Conservation (phyloP, 2,329 filamentous ascomycete genomes). For the Dryadomyces quercivorus region DNA sequence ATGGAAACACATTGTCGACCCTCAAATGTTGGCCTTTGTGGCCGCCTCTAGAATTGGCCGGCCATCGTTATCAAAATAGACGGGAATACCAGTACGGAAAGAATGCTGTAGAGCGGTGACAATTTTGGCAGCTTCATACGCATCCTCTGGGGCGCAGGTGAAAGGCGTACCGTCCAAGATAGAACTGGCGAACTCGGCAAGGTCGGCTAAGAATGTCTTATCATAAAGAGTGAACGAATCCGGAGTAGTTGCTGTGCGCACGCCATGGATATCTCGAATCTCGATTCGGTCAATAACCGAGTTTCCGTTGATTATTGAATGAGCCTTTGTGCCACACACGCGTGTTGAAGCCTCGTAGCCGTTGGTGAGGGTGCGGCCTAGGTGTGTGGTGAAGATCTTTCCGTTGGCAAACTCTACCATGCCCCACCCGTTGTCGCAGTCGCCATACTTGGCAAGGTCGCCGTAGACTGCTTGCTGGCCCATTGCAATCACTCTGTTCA, state of each 20-base stretch:
- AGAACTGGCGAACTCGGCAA: slow-evolving; percentile 5
- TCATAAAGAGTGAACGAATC: slow-evolving; percentile 5
- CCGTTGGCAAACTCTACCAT: slow-evolving; percentile 24
- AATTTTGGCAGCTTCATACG: slow-evolving; percentile 8
- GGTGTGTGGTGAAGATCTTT: slow-evolving; percentile 21
- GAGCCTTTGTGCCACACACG: slow-evolving; percentile 21
- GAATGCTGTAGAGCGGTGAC: slow-evolving; percentile 11
- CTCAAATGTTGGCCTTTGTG: background rate
- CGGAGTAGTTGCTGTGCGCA: slow-evolving; percentile 6
- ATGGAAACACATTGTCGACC: background rate
- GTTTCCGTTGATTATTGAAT: slow-evolving; percentile 5
- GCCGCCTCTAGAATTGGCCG: slow-evolving; percentile 3
- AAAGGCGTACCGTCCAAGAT: slow-evolving; percentile 4
- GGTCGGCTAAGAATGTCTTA: slow-evolving; percentile 3
- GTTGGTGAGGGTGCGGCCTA: slow-evolving; percentile 22
- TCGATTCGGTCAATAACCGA: slow-evolving; percentile 7
- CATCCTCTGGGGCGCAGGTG: slow-evolving; percentile 6
- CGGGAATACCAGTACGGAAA: slow-evolving; percentile 14
- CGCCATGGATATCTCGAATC: slow-evolving; percentile 5
- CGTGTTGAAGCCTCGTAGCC: slow-evolving; percentile 23
- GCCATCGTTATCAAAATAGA: slow-evolving; percentile 17
- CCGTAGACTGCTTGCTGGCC: slow-evolving; percentile 19
- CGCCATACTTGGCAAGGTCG: slow-evolving; percentile 17
- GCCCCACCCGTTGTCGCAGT: slow-evolving; percentile 22
- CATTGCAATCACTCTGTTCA: slow-evolving; percentile 19